phyloP scores from a whole-genome alignment of 2,329 filamentous ascomycete species.

The Chrysoporthe deuterocubensis region DNA sequence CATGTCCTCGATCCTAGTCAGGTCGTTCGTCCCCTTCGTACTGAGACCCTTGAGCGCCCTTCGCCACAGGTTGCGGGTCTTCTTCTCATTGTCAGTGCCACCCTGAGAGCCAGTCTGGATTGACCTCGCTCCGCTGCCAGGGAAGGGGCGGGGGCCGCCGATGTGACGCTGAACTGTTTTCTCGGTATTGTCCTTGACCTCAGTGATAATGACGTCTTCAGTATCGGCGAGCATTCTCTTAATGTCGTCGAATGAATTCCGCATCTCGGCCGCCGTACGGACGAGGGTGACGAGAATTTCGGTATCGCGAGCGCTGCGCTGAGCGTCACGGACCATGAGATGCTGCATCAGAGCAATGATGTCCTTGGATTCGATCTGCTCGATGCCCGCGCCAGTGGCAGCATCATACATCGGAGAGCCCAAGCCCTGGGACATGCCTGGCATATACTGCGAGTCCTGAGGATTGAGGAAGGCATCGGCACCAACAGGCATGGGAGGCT shows the following conservation, averaged over 20 bases:
- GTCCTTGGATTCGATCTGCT: constrained; percentile 93
- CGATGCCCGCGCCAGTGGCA: constrained; percentile 83
- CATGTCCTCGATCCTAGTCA: constrained; percentile 88
- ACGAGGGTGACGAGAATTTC: constrained; percentile 96
- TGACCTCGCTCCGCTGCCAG: constrained; percentile 65
- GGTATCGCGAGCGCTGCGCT: constrained; percentile 93
- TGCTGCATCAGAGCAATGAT: constrained; percentile 98
- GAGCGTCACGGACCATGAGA: constrained; percentile 93
- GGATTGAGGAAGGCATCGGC: constrained; percentile 69
- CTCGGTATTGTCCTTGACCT: constrained; percentile 86
- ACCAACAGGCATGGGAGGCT: constrained; percentile 53
- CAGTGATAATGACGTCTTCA: constrained; percentile 84
- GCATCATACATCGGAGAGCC: constrained; percentile 88
- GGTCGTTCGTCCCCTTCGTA: constrained; percentile 83
- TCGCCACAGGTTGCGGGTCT: constrained; percentile 83
- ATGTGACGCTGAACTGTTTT: constrained; percentile 81
- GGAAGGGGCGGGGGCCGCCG: constrained; percentile 83
- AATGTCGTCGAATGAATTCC: constrained; percentile 93
- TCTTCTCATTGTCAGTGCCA: constrained; percentile 72
- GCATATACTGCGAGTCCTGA: constrained; percentile 70
- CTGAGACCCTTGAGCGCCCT: constrained; percentile 91
- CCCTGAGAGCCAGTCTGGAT: constrained; percentile 59
- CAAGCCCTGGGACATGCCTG: constrained; percentile 92
- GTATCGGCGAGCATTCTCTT: constrained; percentile 90
- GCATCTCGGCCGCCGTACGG: constrained; percentile 93